Evolutionary conservation across 2,329 filamentous ascomycete genomes (phyloP), one percentile per base, ranked within the genome.

Genomic region (Talaromyces sp.): DNA sequence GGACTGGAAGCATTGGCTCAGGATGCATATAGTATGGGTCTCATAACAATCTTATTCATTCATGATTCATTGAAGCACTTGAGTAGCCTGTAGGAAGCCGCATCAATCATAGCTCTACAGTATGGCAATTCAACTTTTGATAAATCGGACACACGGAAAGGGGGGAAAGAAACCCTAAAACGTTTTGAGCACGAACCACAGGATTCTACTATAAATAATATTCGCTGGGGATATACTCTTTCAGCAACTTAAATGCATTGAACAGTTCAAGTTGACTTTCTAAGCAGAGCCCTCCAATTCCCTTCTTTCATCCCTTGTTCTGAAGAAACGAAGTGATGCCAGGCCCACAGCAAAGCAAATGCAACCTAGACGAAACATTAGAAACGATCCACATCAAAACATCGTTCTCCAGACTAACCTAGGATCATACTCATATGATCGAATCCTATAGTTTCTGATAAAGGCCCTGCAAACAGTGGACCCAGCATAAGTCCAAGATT

Each of bases 401-500:
- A 3, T 2, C 20, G 3, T 20, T 44, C 2, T 4, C n/a, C 19
- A 40, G 11, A 41, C 49, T 47, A 20, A 51, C 49, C 43, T 30
- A 51, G 17, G 2, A 35, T 35, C 7, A 41, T 30, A 29, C 8
- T 47, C 52, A 46, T 40, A 20, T 19, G 17, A 16, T 39, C 48
- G 27, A 20, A 53, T 10, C 36, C 51, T 11, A 49, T 10, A 19
- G 24, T 37, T 14, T 44, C 27, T 44, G 51, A 30, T 9, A 67
- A 20, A 1, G 40, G 44, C 0, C 65, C 65, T 1, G 57, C 53
- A 2, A 66, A 6, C 11, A 67, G 16, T 2, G 65, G 65, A 1
- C 65, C 65, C 1, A 65, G 1, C 32, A 67, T 56, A 37, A 63
- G 36, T n/a, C 65, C 67, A 0, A 62, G 17, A 9, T 50, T 63